Evolutionary conservation across 352 stramenopile genomes (phyloP), one percentile per base, ranked within the genome.

Genomic region (Pythium graminicola): DNA sequence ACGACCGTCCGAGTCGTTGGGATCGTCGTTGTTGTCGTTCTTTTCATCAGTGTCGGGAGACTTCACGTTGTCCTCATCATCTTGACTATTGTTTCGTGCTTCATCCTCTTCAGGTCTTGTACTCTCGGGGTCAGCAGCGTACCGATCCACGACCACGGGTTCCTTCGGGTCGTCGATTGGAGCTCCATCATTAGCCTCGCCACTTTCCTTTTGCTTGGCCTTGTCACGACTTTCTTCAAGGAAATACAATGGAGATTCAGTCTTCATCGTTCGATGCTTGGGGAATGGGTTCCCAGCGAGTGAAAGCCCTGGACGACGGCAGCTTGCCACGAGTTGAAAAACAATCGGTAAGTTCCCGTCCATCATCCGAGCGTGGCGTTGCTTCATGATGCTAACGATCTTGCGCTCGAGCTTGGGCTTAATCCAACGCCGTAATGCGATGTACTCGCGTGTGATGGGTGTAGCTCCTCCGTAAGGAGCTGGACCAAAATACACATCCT

Each of bases 371-470:
- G 73, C 58, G 50, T 81, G 64, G 3, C 73, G 71, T 32, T 76
- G 64, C 29, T 69, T 67, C 26, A 82, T 47, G 20, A 72, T 72
- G 6, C 41, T 49, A 24, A 76, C 46, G 39, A 85, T 76, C 53
- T 73, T 67, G n/a, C 54, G 50, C 51, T 72, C 59, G 11, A 78
- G 51, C 26, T 65, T 67, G 3, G 71, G 73, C 2, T 68, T 60
- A 32, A 82, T 78, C 73, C 73, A 85, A 6, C 50, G 36, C 0
- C 73, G 59, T 6, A 85, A 39, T 1, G 73, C 73, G 4, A 76
- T 50, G 24, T 85, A 70, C 60, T 81, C 36, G 3, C 61, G 62
- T 1, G 67, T 77, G 8, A 79, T 50, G 13, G 71, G 70, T 3
- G 40, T 46, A 6, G 35, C 45, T 2, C 49, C 59, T 13, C 51